Evolutionary conservation across 257 asterid species (phyloP), one percentile per base, ranked within the genome.

Genomic region (Rauvolfia tetraphylla): DNA sequence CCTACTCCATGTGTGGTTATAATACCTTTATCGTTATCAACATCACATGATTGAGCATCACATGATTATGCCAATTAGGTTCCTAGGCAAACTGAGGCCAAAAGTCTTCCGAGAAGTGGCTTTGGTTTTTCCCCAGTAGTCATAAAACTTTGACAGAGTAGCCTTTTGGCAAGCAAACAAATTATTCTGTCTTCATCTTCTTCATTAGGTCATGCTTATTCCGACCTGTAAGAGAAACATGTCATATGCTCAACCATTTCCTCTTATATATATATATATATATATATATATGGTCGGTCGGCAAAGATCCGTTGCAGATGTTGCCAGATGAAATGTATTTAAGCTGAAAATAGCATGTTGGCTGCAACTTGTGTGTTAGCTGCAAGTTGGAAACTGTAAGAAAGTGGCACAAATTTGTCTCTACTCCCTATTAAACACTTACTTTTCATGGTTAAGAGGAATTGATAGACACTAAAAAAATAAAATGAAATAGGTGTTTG

Each of bases 1-100:
- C 76, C 73, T 78, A 31, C 80, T 23, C 29, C 36, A 31, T 38
- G 68, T 73, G 70, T 73, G 62, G 75, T 51, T 38, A 25, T 15
- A 15, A 23, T 25, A 18, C 39, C 68, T 76, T 76, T n/a, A 75
- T 63, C 80, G 34, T 62, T 20, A 54, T 68, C 75, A 44, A 18
- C 75, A 42, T 75, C 68, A 75, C 58, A 72, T 12, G 38, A 76
- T 51, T 70, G 80, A 34, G 25, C 20, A 17, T 1, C 62, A 53
- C 68, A 51, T 25, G 70, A 38, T 11, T 44, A 31, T 36, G 44
- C 3, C 31, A 61, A 27, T 33, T 36, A 25, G 36, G 7, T 76
- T 75, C 44, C 12, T 20, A 25, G 57, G 42, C 44, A 41, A 27
- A 12, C 2, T 1, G 1, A 3, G 4, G 23, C 72, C 72, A 46